Base-by-base conservation (phyloP, 345 rosid species). In the Linum lewisii region DNA sequence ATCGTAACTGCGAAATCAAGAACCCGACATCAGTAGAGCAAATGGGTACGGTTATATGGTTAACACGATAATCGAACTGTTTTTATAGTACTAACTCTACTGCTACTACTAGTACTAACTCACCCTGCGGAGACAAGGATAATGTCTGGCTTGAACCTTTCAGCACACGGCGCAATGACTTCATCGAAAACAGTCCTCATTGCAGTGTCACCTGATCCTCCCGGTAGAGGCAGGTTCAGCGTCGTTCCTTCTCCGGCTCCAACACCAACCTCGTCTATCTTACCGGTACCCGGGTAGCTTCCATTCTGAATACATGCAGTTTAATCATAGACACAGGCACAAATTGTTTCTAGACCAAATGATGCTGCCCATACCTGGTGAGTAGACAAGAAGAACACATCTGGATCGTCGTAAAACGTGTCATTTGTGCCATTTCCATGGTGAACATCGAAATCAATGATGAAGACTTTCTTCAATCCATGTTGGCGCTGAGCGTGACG, bases 121-220 rank as follows among this genome's bases (percentile, higher is more conserved):
- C 54, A 87, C 98, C 98, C 95, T 5, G 98, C 98, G n/a, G 98
- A 92, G 71, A 88, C 88, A 3, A 92, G 96, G 67, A 92, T 84
- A 54, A 88, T 82, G 64, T 92, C 95, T 50, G 96, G 96, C 68
- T 86, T 86, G 80, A 92, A 92, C 66, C 86, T 80, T 74, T 83
- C 95, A 65, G 81, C 96, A 67, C 84, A 76, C 16, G 96, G 98
- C 21, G 80, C 93, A 64, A 92, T 84, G 63, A 92, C 86, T 69
- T 92, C 93, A 62, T 88, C 88, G 51, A 92, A 92, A 65, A 73
- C 79, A 9, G 76, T 79, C 80, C 88, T 84, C 90, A 86, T 92
- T 38, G 98, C 82, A 58, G 62, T 63, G 74, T 92, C 90, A 45
- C 98, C 96, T 45, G 96, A 88, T 34, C 98, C 98, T 74, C 98